Conservation (phyloP, 2,329 filamentous ascomycete genomes). For the Tolypocladium endophyticum region DNA sequence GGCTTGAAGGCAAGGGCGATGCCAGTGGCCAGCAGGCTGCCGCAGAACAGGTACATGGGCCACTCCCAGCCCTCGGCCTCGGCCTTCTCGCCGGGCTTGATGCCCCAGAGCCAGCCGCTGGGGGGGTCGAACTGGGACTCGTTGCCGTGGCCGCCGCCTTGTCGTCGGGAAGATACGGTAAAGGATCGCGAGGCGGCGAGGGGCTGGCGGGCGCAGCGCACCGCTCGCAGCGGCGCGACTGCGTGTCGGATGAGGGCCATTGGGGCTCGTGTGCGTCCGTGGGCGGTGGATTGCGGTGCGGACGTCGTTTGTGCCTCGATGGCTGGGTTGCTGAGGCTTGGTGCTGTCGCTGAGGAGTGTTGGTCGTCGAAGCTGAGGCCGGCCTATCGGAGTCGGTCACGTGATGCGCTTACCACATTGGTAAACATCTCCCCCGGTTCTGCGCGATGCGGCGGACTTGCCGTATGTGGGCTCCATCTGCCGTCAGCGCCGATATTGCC, state of each 20-base stretch:
- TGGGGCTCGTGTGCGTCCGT: constrained; percentile 2
- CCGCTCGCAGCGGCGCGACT: constrained; percentile 24
- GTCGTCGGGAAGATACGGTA: constrained; percentile 32
- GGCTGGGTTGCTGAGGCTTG: constrained; percentile 7
- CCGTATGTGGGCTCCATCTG: neutral
- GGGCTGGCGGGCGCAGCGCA: constrained; percentile 26
- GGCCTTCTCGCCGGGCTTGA: constrained; percentile 91
- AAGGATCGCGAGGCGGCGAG: constrained; percentile 25
- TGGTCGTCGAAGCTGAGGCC: neutral
- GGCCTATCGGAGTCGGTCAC: neutral
- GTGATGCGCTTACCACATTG: neutral
- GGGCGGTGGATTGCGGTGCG: constrained; percentile 10
- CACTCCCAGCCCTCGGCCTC: constrained; percentile 96
- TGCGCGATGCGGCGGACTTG: neutral
- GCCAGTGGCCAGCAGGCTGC: constrained; percentile 59
- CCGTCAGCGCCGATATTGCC: neutral
- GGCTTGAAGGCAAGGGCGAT: constrained; percentile 93
- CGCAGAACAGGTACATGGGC: constrained; percentile 75
- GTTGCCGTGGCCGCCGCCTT: constrained; percentile 33
- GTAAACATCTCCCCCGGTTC: neutral
- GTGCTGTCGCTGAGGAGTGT: neutral
- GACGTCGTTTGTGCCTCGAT: constrained; percentile 16
- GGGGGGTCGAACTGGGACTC: constrained; percentile 82
- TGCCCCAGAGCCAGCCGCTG: constrained; percentile 82
- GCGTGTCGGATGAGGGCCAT: constrained; percentile 27